Evolutionary conservation across 495 filamentous ascomycete species (phyloP), one percentile per base, ranked within the genome.

Genomic region (Hyaloscypha hepaticicola): DNA sequence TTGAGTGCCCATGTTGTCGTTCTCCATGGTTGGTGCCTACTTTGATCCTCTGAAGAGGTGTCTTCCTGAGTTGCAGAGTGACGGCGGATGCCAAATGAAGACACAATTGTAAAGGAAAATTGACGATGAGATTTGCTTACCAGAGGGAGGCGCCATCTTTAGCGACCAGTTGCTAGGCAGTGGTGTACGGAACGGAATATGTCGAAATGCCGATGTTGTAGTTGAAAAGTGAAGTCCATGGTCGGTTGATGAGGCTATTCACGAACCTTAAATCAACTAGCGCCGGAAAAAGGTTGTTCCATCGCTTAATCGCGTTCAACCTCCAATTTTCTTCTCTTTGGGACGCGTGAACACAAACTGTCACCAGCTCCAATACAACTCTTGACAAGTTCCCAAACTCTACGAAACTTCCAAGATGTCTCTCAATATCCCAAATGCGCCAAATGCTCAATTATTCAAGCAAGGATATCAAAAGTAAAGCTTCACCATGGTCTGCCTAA

Each of bases 361-460:
- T 27, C 50, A 9, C 24, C 21, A 27, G 50, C 22, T n/a, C n/a
- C n/a, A n/a, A n/a, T n/a, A 53, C 8, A 53, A 26, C 21, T 24
- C 50, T 25, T 53, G 22, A 53, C 1, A 50, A 64, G 24, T 24
- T 27, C 19, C 29, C 60, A 50, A 5, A 7, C 64, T 68, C 69
- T 52, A 50, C 41, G 60, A 57, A 21, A 64, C 55, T 28, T 48
- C 48, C 74, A 85, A 70, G 71, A 99, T 99, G 95, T 98, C 95
- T 73, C 86, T 99, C 72, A 89, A 93, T 74, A 92, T 98, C 70
- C 95, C 95, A 52, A 88, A 83, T 73, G 96, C 95, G 69, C 95
- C 96, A 57, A 95, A 96, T 74, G 86, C 88, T 70, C 89, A 90
- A 73, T 85, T 99, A 25, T 99, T 99, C 85, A 98, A 98, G 79